Evolutionary conservation across 208 protist genomes (phyloP).

Genomic region (Naegleria lovaniensis): DNA sequence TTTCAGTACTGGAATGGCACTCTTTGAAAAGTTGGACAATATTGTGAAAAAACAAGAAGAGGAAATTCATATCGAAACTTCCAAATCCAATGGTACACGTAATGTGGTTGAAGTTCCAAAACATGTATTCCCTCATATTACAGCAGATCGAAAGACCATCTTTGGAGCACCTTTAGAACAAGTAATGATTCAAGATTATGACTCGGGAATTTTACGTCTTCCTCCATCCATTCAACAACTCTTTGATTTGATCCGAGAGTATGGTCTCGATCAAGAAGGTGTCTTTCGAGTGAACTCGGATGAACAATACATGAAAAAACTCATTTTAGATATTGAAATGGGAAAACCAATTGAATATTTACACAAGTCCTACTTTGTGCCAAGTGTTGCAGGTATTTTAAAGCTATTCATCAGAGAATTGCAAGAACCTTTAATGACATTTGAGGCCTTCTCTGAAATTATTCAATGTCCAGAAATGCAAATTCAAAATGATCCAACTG

Average conservation of each 20-base stretch:
- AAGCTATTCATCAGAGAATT: slow-evolving; percentile 9
- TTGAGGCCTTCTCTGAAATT: background rate
- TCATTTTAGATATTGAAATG: background rate
- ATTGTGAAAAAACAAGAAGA: background rate
- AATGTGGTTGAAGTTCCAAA: background rate
- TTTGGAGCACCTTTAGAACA: background rate
- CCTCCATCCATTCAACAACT: background rate
- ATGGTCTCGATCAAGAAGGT: background rate
- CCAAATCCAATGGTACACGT: background rate
- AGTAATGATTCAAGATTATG: background rate
- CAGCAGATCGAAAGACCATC: background rate
- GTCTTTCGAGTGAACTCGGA: background rate
- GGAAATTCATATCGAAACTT: background rate
- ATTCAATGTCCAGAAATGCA: background rate
- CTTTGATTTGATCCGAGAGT: background rate
- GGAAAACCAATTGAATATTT: background rate
- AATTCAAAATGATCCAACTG: background rate
- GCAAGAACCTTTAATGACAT: slow-evolving; percentile 7
- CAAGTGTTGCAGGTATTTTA: background rate
- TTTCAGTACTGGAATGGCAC: background rate
- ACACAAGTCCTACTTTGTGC: background rate
- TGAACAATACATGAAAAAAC: background rate
- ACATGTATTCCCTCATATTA: background rate
- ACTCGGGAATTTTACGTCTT: background rate
- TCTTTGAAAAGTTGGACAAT: background rate